phyloP scores from a whole-genome alignment of 2,329 filamentous ascomycete species.

The Alternaria dauci region DNA sequence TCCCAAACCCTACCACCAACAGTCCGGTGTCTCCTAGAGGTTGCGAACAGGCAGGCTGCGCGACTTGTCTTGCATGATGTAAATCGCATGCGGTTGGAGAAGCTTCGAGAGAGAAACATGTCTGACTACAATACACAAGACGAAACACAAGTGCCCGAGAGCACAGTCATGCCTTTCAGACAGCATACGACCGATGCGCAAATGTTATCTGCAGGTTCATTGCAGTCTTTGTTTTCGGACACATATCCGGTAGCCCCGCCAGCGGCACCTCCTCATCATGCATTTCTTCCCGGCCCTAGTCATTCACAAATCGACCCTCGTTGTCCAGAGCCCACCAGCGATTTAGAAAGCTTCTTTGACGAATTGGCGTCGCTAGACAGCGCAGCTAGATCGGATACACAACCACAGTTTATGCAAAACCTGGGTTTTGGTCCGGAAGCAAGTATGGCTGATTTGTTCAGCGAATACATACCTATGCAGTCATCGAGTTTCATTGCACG shows the following conservation, averaged over 20 bases:
- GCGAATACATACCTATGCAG: conserved; percentile 53
- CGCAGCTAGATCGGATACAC: conserved; percentile 61
- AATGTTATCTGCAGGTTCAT: conserved; percentile 32
- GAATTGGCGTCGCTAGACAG: conserved; percentile 66
- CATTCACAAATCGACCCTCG: conserved; percentile 29
- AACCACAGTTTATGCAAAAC: conserved; percentile 72
- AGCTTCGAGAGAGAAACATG: conserved; percentile 22
- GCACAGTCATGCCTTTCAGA: conserved; percentile 9
- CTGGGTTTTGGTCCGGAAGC: conserved; percentile 70
- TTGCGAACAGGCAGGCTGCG: conserved; percentile 27
- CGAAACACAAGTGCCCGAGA: conserved; percentile 2
- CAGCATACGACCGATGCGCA: conserved; percentile 12
- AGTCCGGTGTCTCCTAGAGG: conserved; percentile 34
- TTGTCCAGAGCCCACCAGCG: conserved; percentile 50
- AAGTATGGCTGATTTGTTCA: conserved; percentile 64
- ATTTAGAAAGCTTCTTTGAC: conserved; percentile 64
- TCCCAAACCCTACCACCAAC: conserved; percentile 39
- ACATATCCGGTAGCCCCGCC: conserved; percentile 4
- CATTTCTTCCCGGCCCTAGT: conserved; percentile 21
- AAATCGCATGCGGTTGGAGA: conserved; percentile 29
- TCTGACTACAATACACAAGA: conserved; percentile 19
- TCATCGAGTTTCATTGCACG: conserved; percentile 44
- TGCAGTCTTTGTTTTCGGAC: conserved; percentile 23
- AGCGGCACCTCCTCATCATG: conserved; percentile 13
- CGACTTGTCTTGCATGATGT: conserved; percentile 24